These are phyloP conservation scores for Termitomyces sp. DNA, from an alignment of 768 basidiomycete species.

Conservation along the genomic window DNA sequence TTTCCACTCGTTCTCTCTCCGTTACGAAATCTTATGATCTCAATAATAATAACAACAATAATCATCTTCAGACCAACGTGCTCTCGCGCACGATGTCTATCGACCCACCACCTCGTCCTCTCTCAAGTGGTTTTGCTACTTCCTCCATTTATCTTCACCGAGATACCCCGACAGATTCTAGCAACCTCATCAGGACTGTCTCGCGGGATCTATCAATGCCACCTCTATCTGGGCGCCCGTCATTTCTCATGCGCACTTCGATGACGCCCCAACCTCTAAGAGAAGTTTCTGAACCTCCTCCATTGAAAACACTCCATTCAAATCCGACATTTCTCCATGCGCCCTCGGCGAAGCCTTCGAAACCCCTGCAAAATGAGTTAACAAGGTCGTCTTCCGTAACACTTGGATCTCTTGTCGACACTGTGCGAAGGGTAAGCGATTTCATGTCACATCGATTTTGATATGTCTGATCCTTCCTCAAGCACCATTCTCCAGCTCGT, in stretches of 20 bases:
- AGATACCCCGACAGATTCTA: conserved; percentile 34
- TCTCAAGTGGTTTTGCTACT: conserved; percentile 35
- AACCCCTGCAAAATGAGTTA: conserved; percentile 17
- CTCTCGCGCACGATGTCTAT: conserved; percentile 65
- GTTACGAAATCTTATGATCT: conserved; percentile 22
- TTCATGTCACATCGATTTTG: background rate
- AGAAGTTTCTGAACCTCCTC: conserved; percentile 66
- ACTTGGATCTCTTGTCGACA: conserved; percentile 53
- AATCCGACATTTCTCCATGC: conserved; percentile 70
- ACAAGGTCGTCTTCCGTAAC: conserved; percentile 35
- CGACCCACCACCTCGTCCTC: conserved; percentile 47
- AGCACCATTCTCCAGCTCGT: conserved; percentile 46
- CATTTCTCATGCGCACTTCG: conserved; percentile 61
- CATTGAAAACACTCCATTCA: conserved; percentile 51
- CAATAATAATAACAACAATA: conserved; percentile 20
- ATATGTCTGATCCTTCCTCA: conserved; percentile 3
- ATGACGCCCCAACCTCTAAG: conserved; percentile 60
- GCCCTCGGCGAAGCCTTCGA: conserved; percentile 31
- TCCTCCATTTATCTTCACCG: conserved; percentile 33
- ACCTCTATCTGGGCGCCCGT: conserved; percentile 37
- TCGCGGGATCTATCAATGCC: conserved; percentile 42
- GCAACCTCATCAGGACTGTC: conserved; percentile 21
- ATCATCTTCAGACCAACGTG: conserved; percentile 28
- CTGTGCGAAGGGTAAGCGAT: conserved; percentile 47
- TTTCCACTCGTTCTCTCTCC: conserved; percentile 21